Evolutionary conservation across 306 rosid species (phyloP).

Genomic region (Cotoneaster glaucophyllus): DNA sequence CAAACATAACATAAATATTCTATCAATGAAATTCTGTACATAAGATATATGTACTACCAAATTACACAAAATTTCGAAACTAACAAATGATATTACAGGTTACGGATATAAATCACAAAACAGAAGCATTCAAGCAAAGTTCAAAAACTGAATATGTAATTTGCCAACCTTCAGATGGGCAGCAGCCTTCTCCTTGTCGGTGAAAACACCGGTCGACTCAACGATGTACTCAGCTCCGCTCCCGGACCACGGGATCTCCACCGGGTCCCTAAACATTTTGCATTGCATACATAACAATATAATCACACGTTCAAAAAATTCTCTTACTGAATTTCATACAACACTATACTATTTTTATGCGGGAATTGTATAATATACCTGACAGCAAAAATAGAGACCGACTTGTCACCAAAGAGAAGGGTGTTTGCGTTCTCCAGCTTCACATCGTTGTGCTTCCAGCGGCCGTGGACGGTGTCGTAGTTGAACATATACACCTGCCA

Average conservation of each 20-base stretch:
- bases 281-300: background rate
- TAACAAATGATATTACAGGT: background rate
- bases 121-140: no score
- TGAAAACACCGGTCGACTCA: constrained; percentile 58
- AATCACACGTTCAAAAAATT: background rate
- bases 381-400: constrained; percentile 47
- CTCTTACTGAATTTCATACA: background rate
- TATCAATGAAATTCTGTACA: background rate
- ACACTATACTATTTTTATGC: no score
- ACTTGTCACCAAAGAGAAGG: constrained; percentile 57
- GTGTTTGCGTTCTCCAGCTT: constrained; percentile 47
- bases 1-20: background rate
- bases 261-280: constrained; percentile 38
- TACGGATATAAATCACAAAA: no score
- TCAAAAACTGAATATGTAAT: no score
- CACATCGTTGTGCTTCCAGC: constrained; percentile 61
- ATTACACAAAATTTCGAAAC: background rate
- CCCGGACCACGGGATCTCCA: constrained; percentile 59
- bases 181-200: constrained; percentile 52
- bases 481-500: constrained; percentile 68
- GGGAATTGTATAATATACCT: constrained; percentile 27
- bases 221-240: constrained; percentile 46
- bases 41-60: background rate
- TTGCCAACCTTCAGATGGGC: constrained; percentile 58
- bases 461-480: constrained; percentile 75